These are phyloP conservation scores for Triticum timopheevii DNA, from an alignment of 176 grass and related monocot species.

Conservation along the genomic window DNA sequence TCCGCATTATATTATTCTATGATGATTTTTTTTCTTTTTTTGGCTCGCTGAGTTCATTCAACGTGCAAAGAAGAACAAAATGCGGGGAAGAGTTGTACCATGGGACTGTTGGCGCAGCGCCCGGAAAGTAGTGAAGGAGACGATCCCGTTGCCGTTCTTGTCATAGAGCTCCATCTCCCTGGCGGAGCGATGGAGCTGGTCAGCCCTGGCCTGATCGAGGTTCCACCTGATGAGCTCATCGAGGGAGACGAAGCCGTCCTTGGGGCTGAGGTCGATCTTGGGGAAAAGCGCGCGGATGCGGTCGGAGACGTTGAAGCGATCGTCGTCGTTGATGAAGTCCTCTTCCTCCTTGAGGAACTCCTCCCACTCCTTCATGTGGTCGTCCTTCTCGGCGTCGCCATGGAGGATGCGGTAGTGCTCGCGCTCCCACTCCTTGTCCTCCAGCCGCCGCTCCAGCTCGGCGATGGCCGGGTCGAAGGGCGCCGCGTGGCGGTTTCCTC, in stretches of 20 bases:
- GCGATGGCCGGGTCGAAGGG: constrained; percentile 76
- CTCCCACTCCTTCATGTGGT: constrained; percentile 76
- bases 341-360: constrained; percentile 71
- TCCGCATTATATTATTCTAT: neutral
- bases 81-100: constrained; percentile 10
- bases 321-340: constrained; percentile 70
- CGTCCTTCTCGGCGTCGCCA: constrained; percentile 28
- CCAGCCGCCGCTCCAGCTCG: constrained; percentile 63
- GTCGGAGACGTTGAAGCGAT: constrained; percentile 65
- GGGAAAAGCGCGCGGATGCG: constrained; percentile 73
- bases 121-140: constrained; percentile 58
- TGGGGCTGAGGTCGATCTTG: constrained; percentile 59
- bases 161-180: constrained; percentile 86
- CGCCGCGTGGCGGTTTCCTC: constrained; percentile 26
- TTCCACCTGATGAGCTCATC: constrained; percentile 73
- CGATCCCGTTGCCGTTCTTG: constrained; percentile 61
- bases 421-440: constrained; percentile 80
- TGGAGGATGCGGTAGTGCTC: constrained; percentile 65
- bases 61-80: neutral
- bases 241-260: constrained; percentile 65
- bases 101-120: constrained; percentile 17
- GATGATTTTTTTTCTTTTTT: neutral
- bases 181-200: constrained; percentile 57
- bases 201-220: constrained; percentile 55
- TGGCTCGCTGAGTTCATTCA: neutral